Base-by-base conservation (phyloP, 1,284 basidiomycete genomes). In the Leccinum griseonigrum region DNA sequence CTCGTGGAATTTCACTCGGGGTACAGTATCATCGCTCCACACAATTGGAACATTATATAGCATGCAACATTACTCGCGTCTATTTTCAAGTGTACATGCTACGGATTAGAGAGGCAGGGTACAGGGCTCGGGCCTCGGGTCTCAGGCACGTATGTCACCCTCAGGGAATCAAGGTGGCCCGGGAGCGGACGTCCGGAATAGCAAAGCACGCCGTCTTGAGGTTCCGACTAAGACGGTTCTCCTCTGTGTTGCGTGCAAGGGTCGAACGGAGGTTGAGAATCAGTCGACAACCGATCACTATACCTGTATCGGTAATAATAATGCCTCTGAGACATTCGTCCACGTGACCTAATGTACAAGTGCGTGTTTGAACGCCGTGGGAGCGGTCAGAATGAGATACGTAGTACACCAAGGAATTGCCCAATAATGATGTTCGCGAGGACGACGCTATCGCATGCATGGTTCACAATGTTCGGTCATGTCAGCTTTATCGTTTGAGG, bases 391-490 rank as follows among this genome's bases (percentile, higher is more conserved):
- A 46, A 46, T 46, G n/a, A 40, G 16, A 10, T 16, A n/a, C 50
- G 4, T 29, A 52, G 4, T 29, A 52, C 50, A 4, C 50, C 50
- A 16, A 52, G 22, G 28, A 11, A 26, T 16, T 52, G 13, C 13
- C 28, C 28, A 4, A 52, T 52, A 7, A 26, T 28, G 26, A 52
- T 52, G 50, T 22, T 26, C 16, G 2, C 16, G 14, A 69, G 0
- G 7, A 69, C n/a, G 13, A 70, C 58, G 14, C 67, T 68, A n/a
- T 28, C 43, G 2, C 14, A 36, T 18, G 26, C 32, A 1, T 3
- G 28, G 59, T 38, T 46, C 43, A 9, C 18, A 13, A 22, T 22
- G 36, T 38, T 16, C 3, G 36, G 36, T 38, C 32, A 26, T 32
- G 31, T 56, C 43, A 40, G 26, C 22, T 4, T 26, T 29, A 7